Conservation (phyloP, 371 early-diverging fungal genomes). For the Mortierella sp. region DNA sequence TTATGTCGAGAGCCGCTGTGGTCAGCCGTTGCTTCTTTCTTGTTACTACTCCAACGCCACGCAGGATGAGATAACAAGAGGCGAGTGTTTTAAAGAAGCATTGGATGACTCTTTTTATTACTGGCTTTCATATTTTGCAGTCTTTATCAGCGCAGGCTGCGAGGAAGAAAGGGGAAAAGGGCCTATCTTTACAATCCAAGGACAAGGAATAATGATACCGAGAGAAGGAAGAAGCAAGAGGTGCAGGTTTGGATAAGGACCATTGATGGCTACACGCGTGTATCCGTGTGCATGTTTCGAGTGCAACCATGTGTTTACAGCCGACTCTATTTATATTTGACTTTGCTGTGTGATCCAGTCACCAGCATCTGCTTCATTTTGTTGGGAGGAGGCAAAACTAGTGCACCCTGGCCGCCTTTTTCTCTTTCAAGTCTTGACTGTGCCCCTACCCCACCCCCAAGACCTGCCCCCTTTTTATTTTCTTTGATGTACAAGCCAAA, state of each 20-base stretch:
- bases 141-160: neutral
- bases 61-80: neutral
- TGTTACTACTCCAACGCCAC: neutral
- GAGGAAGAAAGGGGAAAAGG: neutral
- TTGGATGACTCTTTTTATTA: neutral
- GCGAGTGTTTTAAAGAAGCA: neutral
- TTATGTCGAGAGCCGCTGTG: constrained; percentile 5
- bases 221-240: neutral
- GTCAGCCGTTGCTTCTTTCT: neutral
- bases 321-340: neutral
- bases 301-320: constrained; percentile 8
- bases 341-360: neutral
- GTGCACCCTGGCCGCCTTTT: neutral
- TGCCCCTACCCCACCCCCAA: neutral
- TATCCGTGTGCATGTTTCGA: constrained; percentile 13
- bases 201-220: neutral
- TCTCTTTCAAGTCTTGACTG: neutral
- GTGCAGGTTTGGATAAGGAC: neutral
- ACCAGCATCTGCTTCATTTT: constrained; percentile 8
- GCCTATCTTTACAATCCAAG: neutral
- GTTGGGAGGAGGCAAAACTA: constrained; percentile 12
- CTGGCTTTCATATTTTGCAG: neutral
- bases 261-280: neutral
- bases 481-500: neutral
- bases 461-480: neutral